A percentile compares a stretch with the other conserved stretches of the same genome.
Evolutionary conservation across 108 stramenopile genomes (phyloP).

Genomic region (Nitzschia putrida): DNA sequence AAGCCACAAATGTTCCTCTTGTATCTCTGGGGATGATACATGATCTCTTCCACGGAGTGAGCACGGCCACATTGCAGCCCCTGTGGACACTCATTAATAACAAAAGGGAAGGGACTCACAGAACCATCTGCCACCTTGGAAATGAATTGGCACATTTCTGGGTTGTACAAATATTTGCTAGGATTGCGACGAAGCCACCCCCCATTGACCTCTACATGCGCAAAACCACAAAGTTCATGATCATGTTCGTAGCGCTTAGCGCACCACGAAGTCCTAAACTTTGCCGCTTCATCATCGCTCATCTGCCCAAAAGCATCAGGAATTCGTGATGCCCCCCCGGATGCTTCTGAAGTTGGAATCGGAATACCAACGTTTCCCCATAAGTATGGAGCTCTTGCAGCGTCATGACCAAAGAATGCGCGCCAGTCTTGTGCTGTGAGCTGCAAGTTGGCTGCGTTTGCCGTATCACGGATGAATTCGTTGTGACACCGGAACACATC

Average conservation of each 20-base stretch:
- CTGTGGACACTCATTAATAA: constrained; percentile 64
- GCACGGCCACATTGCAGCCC: constrained; percentile 60
- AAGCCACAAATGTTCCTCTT: constrained; percentile 60
- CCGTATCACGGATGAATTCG: constrained; percentile 87
- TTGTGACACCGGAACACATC: constrained; percentile 90
- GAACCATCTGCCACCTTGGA: constrained; percentile 30
- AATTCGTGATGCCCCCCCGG: constrained; percentile 20
- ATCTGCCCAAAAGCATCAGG: constrained; percentile 58
- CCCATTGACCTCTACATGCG: constrained; percentile 76
- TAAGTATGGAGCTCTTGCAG: constrained; percentile 30
- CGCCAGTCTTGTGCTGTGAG: constrained; percentile 81
- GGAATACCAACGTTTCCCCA: constrained; percentile 48
- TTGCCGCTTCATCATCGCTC: constrained; percentile 58
- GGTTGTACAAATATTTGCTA: constrained; percentile 47
- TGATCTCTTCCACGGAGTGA: constrained; percentile 82
- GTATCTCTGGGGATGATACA: constrained; percentile 74
- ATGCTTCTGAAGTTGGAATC: constrained; percentile 18
- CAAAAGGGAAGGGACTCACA: constrained; percentile 55
- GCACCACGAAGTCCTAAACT: constrained; percentile 85
- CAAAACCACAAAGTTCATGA: constrained; percentile 78
- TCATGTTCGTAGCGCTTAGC: constrained; percentile 88
- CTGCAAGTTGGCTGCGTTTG: constrained; percentile 70
- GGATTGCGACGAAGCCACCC: constrained; percentile 87
- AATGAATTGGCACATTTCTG: constrained; percentile 65
- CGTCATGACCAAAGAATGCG: constrained; percentile 67